A percentile compares a stretch with the other conserved stretches of the same genome.
Evolutionary conservation across 1,284 basidiomycete genomes (phyloP).

Genomic region (Athelia sp.): DNA sequence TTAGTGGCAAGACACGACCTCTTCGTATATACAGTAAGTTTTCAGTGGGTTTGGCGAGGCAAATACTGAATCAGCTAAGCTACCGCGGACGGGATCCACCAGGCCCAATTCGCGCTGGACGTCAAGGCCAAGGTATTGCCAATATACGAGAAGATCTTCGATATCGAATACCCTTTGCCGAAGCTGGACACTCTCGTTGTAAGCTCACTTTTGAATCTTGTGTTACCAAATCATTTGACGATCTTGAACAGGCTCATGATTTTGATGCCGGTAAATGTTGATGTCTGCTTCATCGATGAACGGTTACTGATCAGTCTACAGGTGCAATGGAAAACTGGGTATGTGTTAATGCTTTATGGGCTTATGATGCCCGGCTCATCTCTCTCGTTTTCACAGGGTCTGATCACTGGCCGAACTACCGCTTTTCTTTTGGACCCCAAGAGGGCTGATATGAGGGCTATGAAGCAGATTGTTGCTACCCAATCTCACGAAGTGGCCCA

Average conservation of each 20-base stretch:
- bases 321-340: conserved; percentile 95
- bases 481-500: conserved; percentile 85
- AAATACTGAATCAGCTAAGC: conserved; percentile 33
- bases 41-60: neutral
- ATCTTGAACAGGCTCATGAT: conserved; percentile 59
- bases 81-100: conserved; percentile 83
- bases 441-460: conserved; percentile 70
- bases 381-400: conserved; percentile 42
- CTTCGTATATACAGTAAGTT: conserved; percentile 76
- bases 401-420: conserved; percentile 88
- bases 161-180: conserved; percentile 88
- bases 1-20: conserved; percentile 80
- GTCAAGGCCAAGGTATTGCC: conserved; percentile 86
- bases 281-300: neutral
- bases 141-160: conserved; percentile 91
- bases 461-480: conserved; percentile 74
- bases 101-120: conserved; percentile 82
- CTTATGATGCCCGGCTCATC: neutral
- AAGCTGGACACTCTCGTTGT: conserved; percentile 89
- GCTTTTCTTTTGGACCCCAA: conserved; percentile 82
- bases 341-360: too few species aligned
- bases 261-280: conserved; percentile 69
- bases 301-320: conserved; percentile 11
- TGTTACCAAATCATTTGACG: too few species aligned
- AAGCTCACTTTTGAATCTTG: conserved; percentile 26